Evolutionary conservation across 305 asterid species (phyloP).

Genomic region (Solanum aculeatissimum): DNA sequence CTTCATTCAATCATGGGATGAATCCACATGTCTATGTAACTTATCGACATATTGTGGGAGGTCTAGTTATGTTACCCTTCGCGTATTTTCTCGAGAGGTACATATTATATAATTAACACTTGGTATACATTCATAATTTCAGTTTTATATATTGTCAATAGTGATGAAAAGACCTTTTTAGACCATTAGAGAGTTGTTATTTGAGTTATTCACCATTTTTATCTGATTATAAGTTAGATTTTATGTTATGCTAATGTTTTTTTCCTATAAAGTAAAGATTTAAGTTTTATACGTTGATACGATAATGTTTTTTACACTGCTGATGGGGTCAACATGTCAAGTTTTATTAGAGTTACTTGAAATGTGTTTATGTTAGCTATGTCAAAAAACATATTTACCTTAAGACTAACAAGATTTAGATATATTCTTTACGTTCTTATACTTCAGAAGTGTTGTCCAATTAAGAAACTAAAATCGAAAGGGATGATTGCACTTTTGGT

Average conservation of each 20-base stretch:
- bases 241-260: neutral
- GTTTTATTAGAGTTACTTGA: too few species aligned
- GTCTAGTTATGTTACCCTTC: constrained; percentile 42
- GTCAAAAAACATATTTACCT: neutral
- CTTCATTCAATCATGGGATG: constrained; percentile 77
- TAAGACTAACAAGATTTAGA: neutral
- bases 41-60: constrained; percentile 47
- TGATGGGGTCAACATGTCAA: neutral
- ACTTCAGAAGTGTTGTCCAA: neutral
- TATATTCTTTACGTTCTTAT: neutral
- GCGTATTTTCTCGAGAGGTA: constrained; percentile 71
- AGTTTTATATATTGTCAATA: neutral
- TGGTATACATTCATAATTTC: neutral
- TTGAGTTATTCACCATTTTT: neutral
- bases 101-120: neutral
- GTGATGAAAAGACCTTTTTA: neutral
- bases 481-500: neutral
- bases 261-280: neutral
- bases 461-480: neutral
- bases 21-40: constrained; percentile 58
- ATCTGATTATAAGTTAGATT: neutral
- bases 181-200: neutral
- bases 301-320: neutral
- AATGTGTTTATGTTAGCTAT: neutral
- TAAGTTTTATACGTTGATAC: neutral